Evolutionary conservation across 768 basidiomycete genomes (phyloP).

Genomic region (Trametes cinnabarina): DNA sequence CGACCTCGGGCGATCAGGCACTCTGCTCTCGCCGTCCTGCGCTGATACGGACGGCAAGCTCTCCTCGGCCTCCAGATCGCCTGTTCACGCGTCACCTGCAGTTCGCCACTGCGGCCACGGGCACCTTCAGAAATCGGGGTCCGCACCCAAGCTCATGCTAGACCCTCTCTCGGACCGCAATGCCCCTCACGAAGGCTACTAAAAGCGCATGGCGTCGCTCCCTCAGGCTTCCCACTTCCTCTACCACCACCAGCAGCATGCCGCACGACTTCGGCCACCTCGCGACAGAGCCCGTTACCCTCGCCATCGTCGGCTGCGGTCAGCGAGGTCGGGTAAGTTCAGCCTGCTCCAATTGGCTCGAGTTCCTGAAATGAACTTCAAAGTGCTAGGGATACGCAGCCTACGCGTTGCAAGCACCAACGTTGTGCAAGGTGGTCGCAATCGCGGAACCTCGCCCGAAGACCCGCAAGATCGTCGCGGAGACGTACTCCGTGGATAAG

Average conservation of each 20-base stretch:
- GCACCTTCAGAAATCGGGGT: background rate
- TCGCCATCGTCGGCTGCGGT: constrained; percentile 81
- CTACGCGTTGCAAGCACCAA: constrained; percentile 60
- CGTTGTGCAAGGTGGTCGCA: constrained; percentile 72
- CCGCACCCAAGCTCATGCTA: background rate
- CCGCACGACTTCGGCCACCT: constrained; percentile 18
- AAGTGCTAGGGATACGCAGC: constrained; percentile 53
- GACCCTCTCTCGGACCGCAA: constrained; percentile 5
- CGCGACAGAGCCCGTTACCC: constrained; percentile 48
- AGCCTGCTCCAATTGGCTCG: background rate
- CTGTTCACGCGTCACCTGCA: background rate
- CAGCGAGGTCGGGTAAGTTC: constrained; percentile 70
- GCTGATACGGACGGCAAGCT: background rate
- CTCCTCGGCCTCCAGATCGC: background rate
- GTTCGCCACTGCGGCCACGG: background rate
- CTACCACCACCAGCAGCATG: constrained; percentile 19
- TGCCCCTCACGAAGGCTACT: constrained; percentile 14
- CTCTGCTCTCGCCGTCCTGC: background rate
- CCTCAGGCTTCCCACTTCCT: constrained; percentile 2
- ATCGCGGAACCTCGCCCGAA: constrained; percentile 80
- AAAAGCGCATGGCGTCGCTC: constrained; percentile 22
- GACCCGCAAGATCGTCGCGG: constrained; percentile 58
- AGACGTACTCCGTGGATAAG: constrained; percentile 56
- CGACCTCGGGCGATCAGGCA: constrained; percentile 12
- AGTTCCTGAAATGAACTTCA: background rate